These are phyloP conservation scores for Centella asiatica DNA, from an alignment of 129 eudicot species.

Conservation along the genomic window DNA sequence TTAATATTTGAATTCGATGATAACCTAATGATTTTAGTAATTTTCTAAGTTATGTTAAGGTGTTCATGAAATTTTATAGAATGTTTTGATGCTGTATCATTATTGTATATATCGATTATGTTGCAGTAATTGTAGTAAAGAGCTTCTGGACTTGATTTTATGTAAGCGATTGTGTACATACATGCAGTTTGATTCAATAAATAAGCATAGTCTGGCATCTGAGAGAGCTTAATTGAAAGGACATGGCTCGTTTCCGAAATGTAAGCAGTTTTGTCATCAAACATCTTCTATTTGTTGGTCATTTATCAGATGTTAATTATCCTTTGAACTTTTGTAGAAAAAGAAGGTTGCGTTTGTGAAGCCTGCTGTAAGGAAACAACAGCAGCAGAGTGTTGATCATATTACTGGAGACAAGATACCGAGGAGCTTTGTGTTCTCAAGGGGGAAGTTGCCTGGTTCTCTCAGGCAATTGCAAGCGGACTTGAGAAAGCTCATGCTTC, in stretches of 20 bases:
- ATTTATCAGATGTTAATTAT: background rate
- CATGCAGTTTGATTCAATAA: slow-evolving; percentile 6
- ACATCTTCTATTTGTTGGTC: background rate
- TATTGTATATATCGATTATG: background rate
- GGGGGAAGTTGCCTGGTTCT: slow-evolving; percentile 67
- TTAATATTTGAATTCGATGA: no score
- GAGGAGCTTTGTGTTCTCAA: slow-evolving; percentile 75
- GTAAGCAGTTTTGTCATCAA: slow-evolving; percentile 28
- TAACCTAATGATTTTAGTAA: no score
- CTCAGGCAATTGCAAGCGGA: slow-evolving; percentile 75
- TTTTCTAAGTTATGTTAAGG: background rate
- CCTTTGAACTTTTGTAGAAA: slow-evolving; percentile 33
- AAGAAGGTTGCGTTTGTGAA: slow-evolving; percentile 59
- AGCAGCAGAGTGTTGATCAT: slow-evolving; percentile 67
- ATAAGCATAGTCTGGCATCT: background rate
- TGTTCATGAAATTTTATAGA: background rate
- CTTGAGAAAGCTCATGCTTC: slow-evolving; percentile 90
- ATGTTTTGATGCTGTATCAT: background rate
- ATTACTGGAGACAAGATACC: slow-evolving; percentile 91
- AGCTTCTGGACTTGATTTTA: background rate
- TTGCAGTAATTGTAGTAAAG: background rate
- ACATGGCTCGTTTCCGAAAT: slow-evolving; percentile 75
- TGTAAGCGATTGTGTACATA: no score
- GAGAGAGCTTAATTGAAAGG: background rate
- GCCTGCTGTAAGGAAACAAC: slow-evolving; percentile 42